Evolutionary conservation across 768 basidiomycete genomes (phyloP).

Genomic region (Suillus paluster): DNA sequence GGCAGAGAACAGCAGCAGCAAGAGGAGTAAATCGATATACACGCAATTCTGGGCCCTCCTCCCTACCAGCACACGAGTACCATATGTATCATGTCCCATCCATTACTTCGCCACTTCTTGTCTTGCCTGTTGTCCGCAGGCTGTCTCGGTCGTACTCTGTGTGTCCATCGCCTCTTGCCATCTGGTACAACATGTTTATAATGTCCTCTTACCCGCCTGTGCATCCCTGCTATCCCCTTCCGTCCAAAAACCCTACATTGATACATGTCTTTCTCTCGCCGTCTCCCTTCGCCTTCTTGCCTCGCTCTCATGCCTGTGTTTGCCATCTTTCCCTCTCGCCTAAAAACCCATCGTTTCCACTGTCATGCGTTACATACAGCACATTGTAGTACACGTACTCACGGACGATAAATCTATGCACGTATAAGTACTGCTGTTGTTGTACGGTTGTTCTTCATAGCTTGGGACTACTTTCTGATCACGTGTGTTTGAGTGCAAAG

Average conservation of each 20-base stretch:
- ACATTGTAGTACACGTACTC: constrained; percentile 9
- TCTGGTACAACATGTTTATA: constrained; percentile 22
- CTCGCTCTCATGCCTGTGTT: constrained; percentile 2
- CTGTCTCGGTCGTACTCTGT: constrained; percentile 13
- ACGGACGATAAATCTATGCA: constrained; percentile 12
- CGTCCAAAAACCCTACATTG: constrained; percentile 19
- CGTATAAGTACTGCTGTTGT: constrained; percentile 7
- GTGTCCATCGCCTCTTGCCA: constrained; percentile 15
- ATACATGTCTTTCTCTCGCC: constrained; percentile 3
- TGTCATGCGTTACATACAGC: constrained; percentile 11
- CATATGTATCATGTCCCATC: constrained; percentile 30
- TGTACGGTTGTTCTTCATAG: constrained; percentile 2
- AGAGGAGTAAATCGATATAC: constrained; percentile 42
- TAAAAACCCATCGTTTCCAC: constrained; percentile 6
- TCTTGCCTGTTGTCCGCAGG: constrained; percentile 21
- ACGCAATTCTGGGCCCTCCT: constrained; percentile 14
- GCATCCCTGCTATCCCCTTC: constrained; percentile 20
- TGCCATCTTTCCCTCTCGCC: constrained; percentile 3
- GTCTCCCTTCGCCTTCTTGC: constrained; percentile 16
- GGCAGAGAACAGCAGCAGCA: constrained; percentile 84
- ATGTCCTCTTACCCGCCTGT: constrained; percentile 26
- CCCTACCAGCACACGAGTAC: constrained; percentile 1
- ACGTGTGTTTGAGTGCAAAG: background rate
- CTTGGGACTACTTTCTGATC: background rate
- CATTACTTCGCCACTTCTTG: constrained; percentile 30